These are phyloP conservation scores for Sporothrix phasma DNA, from an alignment of 2,329 filamentous ascomycete genomes.

Conservation along the genomic window DNA sequence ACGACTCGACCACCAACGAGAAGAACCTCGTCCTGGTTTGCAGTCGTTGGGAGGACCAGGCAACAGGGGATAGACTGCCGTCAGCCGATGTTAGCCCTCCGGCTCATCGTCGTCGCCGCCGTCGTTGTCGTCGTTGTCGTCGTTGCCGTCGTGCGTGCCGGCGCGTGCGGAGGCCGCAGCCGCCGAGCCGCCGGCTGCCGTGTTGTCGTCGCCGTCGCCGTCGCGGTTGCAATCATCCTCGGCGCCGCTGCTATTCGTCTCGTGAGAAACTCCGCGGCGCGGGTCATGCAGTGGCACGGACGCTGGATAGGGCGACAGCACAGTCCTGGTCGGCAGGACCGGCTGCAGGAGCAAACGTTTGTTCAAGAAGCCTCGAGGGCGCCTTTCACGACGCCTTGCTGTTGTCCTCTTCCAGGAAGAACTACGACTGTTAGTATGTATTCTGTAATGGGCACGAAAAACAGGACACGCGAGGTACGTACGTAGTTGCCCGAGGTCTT, in stretches of 20 bases:
- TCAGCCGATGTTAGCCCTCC: slow-evolving; percentile 47
- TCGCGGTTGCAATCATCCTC: slow-evolving; percentile 25
- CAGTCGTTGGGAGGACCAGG: slow-evolving; percentile 47
- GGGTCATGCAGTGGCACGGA: slow-evolving; percentile 9
- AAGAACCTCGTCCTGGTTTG: not conserved
- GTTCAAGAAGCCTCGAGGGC: slow-evolving; percentile 34
- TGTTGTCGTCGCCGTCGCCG: not conserved
- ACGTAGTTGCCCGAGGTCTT: slow-evolving; percentile 88
- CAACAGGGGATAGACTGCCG: slow-evolving; percentile 59
- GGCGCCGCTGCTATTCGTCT: slow-evolving; percentile 13
- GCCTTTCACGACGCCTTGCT: slow-evolving; percentile 54
- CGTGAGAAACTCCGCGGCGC: slow-evolving; percentile 3
- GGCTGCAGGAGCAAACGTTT: not conserved
- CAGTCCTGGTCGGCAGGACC: not conserved
- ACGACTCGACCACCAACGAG: slow-evolving; percentile 9
- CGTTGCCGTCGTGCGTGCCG: not conserved
- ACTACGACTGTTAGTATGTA: slow-evolving; percentile 38
- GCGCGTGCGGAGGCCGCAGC: not conserved
- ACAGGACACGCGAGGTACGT: slow-evolving; percentile 31
- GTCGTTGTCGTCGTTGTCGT: slow-evolving; percentile 28
- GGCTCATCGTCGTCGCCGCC: slow-evolving; percentile 56
- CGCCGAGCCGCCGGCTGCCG: not conserved
- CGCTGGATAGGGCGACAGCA: not conserved
- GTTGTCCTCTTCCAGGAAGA: slow-evolving; percentile 79
- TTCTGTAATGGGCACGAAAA: not conserved